Evolutionary conservation across 2,329 filamentous ascomycete species (phyloP), one percentile per base, ranked within the genome.

Genomic region (Pseudonectria foliicola): DNA sequence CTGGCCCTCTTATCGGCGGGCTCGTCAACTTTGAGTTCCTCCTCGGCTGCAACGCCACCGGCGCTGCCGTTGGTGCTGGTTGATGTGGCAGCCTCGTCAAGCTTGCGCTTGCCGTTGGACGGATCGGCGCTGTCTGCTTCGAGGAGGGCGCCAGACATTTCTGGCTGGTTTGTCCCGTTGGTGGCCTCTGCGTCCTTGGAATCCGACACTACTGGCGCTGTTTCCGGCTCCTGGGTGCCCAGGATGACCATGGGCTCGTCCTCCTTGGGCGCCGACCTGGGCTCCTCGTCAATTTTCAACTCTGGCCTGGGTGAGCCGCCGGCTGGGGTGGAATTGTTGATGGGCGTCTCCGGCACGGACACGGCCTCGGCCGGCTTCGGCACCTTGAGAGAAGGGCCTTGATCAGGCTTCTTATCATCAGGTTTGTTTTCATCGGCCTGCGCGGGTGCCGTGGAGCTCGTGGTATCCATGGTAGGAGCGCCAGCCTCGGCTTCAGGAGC

Each of bases 1-100:
- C 63, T 67, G 34, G 56, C 53, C 43, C 68, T 68, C 49, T 68
- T 68, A 28, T 59, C 58, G 2, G 48, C 40, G 3, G 53, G 53
- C 37, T 56, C 56, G 14, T 57, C 50, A 4, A 50, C 46, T 7
- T 47, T 51, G 7, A 51, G 46, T 25, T 53, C 33, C 13, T 57
- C 49, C 15, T 45, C 34, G 5, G 42, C 27, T 6, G 27, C 30
- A 30, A 35, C 33, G 29, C 35, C 30, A 28, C 47, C 30, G 31
- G 35, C 33, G 29, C 35, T 30, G 29, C 47, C 38, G 37, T 54
- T 46, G 13, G 34, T 43, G 13, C 41, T 38, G 40, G 52, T 11
- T 16, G 33, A 32, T 10, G 34, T 30, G 11, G 35, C 34, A 2
- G 44, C 49, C 6, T 59, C 54, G 2, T 57, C 56, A 10, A 65